Percentiles rank a stretch among this genome's conserved stretches.
These are phyloP conservation scores for Calonectria hawksworthii DNA, from an alignment of 2,329 filamentous ascomycete genomes.

Conservation along the genomic window DNA sequence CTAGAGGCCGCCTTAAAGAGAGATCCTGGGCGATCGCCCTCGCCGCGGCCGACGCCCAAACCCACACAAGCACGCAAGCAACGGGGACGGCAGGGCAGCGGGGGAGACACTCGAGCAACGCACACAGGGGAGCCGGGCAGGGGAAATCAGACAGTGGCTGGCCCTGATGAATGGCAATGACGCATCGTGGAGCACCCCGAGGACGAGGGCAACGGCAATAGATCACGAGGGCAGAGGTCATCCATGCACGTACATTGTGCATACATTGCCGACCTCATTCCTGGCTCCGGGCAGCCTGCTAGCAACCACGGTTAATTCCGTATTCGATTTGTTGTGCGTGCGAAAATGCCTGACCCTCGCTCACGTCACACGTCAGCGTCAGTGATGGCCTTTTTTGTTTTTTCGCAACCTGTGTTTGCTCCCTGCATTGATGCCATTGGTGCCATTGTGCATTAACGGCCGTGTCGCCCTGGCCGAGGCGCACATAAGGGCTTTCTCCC, in stretches of 20 bases:
- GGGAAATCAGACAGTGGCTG: conserved; percentile 9
- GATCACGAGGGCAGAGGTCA: conserved; percentile 19
- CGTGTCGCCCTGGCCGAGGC: conserved; percentile 19
- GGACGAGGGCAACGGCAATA: neutral
- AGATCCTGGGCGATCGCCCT: conserved; percentile 26
- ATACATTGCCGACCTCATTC: neutral
- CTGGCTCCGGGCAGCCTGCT: neutral
- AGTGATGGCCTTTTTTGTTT: conserved; percentile 1
- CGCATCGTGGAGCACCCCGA: conserved; percentile 12
- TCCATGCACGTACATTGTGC: conserved; percentile 1
- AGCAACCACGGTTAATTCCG: neutral
- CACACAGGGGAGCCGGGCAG: conserved; percentile 19
- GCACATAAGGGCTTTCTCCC: neutral
- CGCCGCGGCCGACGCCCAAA: conserved; percentile 32
- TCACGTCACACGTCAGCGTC: conserved; percentile 24
- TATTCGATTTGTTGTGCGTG: conserved; percentile 5
- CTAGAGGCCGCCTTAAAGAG: conserved; percentile 6
- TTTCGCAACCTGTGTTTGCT: conserved; percentile 2
- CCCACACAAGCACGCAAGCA: conserved; percentile 45
- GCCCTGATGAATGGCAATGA: conserved; percentile 5
- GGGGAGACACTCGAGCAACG: conserved; percentile 21
- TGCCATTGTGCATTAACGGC: conserved; percentile 17
- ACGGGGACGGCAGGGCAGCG: conserved; percentile 37
- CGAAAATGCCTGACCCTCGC: neutral
- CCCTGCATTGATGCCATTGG: conserved; percentile 20